A percentile compares a stretch with the other conserved stretches of the same genome.
Conservation (phyloP, 1,139 yeast genomes). For the Candida sp. region DNA sequence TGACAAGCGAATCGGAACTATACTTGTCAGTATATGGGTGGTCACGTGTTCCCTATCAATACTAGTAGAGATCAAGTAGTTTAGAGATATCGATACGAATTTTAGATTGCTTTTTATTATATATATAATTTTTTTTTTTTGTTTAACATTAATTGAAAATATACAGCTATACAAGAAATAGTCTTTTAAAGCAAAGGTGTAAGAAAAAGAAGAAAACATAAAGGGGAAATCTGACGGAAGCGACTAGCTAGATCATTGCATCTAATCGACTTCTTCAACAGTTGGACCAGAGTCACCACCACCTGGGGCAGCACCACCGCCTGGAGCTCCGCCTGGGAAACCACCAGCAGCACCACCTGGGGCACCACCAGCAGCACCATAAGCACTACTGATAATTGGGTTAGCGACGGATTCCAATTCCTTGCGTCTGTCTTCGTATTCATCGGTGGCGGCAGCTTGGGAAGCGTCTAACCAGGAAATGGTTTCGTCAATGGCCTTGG, state of each 20-base stretch:
- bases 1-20: slow-evolving; percentile 58
- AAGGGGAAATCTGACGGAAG: background rate
- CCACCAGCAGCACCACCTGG: slow-evolving; percentile 38
- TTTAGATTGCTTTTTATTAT: background rate
- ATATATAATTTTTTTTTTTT: background rate
- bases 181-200: background rate
- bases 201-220: background rate
- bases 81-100: background rate
- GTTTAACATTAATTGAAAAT: background rate
- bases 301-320: slow-evolving; percentile 42
- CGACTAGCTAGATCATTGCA: background rate
- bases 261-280: slow-evolving; percentile 73
- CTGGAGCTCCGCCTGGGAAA: slow-evolving; percentile 40
- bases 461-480: slow-evolving; percentile 54
- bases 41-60: slow-evolving; percentile 48
- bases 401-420: slow-evolving; percentile 68
- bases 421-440: slow-evolving; percentile 64
- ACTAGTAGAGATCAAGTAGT: slow-evolving; percentile 21
- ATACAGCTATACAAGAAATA: slow-evolving; percentile 2
- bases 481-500: slow-evolving; percentile 47
- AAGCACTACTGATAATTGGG: slow-evolving; percentile 69
- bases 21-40: slow-evolving; percentile 61
- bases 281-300: slow-evolving; percentile 61
- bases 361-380: slow-evolving; percentile 40
- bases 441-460: slow-evolving; percentile 56